Conservation (phyloP, 2,329 filamentous ascomycete genomes). For the Dothideomycetidae sp. region DNA sequence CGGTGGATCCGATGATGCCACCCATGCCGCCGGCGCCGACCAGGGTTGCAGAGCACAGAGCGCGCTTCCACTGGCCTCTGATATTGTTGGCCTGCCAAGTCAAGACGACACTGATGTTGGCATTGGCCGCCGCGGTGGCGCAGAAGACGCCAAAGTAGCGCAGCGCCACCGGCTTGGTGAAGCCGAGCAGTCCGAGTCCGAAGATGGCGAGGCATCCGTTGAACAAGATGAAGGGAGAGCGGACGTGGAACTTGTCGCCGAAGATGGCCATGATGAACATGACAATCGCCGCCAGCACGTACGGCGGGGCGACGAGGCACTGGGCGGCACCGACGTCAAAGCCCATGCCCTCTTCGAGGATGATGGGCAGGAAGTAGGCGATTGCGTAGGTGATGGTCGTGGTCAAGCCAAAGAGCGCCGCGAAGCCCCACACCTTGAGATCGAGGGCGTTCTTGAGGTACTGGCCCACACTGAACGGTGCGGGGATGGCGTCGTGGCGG, state of each 20-base stretch:
- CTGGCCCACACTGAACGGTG: conserved; percentile 31
- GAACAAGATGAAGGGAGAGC: conserved; percentile 50
- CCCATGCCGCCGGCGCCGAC: conserved; percentile 67
- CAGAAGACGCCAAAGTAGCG: conserved; percentile 36
- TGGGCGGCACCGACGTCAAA: conserved; percentile 51
- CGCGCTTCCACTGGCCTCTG: conserved; percentile 74
- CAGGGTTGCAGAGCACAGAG: conserved; percentile 59
- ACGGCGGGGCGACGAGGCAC: conserved; percentile 58
- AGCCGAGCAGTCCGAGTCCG: conserved; percentile 61
- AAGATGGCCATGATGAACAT: conserved; percentile 47
- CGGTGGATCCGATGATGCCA: conserved; percentile 58
- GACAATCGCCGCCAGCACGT: conserved; percentile 48
- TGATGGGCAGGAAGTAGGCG: conserved; percentile 66
- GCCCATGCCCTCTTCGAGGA: conserved; percentile 48
- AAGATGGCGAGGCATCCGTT: conserved; percentile 51
- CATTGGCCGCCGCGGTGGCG: conserved; percentile 4
- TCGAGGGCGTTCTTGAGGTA: conserved; percentile 30
- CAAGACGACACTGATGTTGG: conserved; percentile 57
- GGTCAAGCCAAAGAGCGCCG: conserved; percentile 42
- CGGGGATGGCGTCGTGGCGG: conserved; percentile 35
- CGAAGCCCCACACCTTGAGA: conserved; percentile 41
- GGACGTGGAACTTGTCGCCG: conserved; percentile 52
- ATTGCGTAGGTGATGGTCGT: conserved; percentile 44
- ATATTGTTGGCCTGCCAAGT: conserved; percentile 79
- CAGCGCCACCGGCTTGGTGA: conserved; percentile 39